phyloP scores from a whole-genome alignment of 805 yeast genomes.

The Lipomyces kockii region DNA sequence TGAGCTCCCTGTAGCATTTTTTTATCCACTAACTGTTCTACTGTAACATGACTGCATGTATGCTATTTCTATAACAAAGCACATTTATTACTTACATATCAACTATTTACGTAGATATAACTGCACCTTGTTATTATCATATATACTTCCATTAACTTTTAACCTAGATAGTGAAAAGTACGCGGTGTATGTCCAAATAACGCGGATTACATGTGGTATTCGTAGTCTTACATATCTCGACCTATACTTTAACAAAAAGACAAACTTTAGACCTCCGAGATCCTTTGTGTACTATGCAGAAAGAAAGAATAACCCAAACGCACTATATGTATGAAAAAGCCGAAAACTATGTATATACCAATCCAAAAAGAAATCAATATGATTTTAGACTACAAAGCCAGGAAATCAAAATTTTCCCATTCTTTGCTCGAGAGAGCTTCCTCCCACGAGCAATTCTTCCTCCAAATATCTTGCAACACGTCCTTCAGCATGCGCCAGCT shows the following conservation, averaged over 20 bases:
- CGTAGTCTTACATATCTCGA: too few species aligned
- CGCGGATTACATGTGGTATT: too few species aligned
- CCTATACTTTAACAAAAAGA: background rate
- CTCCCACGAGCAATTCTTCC: conserved; percentile 25
- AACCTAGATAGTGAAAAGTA: background rate
- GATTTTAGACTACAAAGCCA: conserved; percentile 18
- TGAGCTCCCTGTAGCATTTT: too few species aligned
- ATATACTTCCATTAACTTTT: background rate
- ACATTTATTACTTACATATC: background rate
- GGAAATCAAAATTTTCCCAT: conserved; percentile 30
- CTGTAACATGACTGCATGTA: too few species aligned
- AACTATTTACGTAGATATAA: background rate
- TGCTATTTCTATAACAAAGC: background rate
- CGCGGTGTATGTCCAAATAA: too few species aligned
- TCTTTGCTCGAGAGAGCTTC: conserved; percentile 25
- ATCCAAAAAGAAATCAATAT: background rate
- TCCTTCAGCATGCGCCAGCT: conserved; percentile 23
- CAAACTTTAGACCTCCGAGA: background rate
- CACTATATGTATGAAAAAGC: background rate
- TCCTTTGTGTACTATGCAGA: background rate
- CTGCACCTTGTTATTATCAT: background rate
- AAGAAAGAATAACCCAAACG: conserved; percentile 1
- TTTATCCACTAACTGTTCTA: too few species aligned
- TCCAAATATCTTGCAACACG: conserved; percentile 26
- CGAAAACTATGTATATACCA: background rate